Evolutionary conservation across 306 rosid genomes (phyloP).

Genomic region (Trifolium fragiferum): DNA sequence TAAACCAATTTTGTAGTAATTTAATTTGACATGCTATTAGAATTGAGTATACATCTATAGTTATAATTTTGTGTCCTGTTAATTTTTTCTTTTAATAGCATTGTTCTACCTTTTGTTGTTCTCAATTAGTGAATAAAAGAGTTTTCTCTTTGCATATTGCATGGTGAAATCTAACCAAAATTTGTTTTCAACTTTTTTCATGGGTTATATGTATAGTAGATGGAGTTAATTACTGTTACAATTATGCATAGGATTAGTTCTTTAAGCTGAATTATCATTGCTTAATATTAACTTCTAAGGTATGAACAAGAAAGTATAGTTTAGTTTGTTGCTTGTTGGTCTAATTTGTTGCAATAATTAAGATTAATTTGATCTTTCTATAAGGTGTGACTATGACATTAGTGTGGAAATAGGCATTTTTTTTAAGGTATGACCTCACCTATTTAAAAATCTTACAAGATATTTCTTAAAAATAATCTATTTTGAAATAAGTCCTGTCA

Average conservation of each 20-base stretch:
- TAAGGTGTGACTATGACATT: not conserved
- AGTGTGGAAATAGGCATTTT: not conserved
- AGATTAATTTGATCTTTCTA: too few species aligned
- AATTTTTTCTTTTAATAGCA: not conserved
- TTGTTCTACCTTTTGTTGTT: not conserved
- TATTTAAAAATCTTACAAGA: not conserved
- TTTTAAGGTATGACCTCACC: not conserved
- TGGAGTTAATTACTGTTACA: not conserved
- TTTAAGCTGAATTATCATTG: too few species aligned
- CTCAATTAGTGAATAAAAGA: conserved; percentile 12
- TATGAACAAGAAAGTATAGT: not conserved
- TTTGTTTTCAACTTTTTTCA: conserved; percentile 9
- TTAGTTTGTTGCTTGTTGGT: not conserved
- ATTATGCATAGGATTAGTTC: too few species aligned
- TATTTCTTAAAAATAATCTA: too few species aligned
- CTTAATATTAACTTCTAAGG: too few species aligned
- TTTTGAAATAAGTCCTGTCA: not conserved
- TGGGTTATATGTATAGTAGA: conserved; percentile 4
- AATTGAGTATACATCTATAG: conserved; percentile 25
- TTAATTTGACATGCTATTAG: conserved; percentile 13
- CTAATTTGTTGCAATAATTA: not conserved
- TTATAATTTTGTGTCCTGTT: conserved; percentile 1
- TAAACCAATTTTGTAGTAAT: conserved; percentile 31
- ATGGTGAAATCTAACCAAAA: conserved; percentile 26
- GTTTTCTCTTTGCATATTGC: not conserved